These are phyloP conservation scores for Lipomyces starkeyi DNA, from an alignment of 805 yeast species.

Conservation along the genomic window DNA sequence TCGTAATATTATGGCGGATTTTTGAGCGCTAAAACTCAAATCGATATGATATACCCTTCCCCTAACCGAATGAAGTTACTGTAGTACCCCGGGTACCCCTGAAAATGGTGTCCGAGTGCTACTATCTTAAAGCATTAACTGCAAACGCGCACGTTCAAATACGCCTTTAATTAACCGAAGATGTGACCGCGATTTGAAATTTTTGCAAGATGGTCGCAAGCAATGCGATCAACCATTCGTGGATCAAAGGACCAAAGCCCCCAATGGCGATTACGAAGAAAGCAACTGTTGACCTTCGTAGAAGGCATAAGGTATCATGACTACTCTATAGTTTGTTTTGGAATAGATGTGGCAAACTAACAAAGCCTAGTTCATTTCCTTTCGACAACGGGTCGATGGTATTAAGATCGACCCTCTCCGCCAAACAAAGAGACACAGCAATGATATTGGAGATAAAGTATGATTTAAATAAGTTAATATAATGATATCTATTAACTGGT, in stretches of 20 bases:
- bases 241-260: background rate
- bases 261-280: constrained; percentile 35
- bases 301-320: constrained; percentile 31
- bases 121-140: background rate
- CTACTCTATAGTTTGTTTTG: background rate
- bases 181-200: background rate
- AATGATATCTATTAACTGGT: background rate
- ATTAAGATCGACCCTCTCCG: constrained; percentile 78
- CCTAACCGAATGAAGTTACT: background rate
- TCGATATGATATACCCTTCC: background rate
- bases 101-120: background rate
- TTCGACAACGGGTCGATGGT: constrained; percentile 81
- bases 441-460: constrained; percentile 39
- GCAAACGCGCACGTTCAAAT: background rate
- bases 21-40: background rate
- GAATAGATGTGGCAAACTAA: background rate
- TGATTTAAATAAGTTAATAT: background rate
- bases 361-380: constrained; percentile 55
- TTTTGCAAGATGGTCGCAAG: background rate
- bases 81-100: background rate
- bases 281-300: constrained; percentile 17
- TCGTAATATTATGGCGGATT: background rate
- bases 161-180: background rate
- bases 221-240: background rate
- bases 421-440: constrained; percentile 38